Conservation (phyloP, 2,329 filamentous ascomycete genomes). For the Colletotrichum nymphaeae region DNA sequence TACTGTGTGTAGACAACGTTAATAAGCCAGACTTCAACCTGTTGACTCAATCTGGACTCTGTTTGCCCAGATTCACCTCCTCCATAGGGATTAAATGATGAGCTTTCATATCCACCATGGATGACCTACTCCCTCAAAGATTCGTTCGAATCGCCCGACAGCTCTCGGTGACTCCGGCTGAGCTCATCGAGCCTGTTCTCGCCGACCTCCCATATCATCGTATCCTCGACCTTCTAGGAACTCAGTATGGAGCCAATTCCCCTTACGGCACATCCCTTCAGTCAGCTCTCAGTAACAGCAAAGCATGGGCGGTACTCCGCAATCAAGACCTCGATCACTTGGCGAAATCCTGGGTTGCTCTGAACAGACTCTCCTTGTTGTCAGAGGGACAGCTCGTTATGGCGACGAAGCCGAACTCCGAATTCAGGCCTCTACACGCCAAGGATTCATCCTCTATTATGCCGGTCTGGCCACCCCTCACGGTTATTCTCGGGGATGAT, state of each 20-base stretch:
- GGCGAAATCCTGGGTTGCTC: neutral
- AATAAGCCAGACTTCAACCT: neutral
- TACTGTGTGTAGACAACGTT: no score
- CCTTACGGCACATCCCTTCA: neutral
- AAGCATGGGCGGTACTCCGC: neutral
- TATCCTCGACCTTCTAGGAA: neutral
- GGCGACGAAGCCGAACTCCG: neutral
- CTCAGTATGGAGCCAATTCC: neutral
- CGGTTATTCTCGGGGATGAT: neutral
- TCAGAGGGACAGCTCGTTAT: neutral
- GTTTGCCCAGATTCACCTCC: no score
- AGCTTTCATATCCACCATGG: neutral
- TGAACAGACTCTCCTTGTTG: neutral
- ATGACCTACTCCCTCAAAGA: neutral
- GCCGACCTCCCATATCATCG: conserved; percentile 7
- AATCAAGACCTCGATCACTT: neutral
- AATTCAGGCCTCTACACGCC: neutral
- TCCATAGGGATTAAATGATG: neutral
- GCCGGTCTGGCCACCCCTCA: neutral
- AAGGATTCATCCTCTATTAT: neutral
- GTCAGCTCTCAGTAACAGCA: neutral
- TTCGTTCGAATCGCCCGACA: neutral
- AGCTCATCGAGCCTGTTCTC: conserved; percentile 1
- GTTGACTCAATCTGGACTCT: neutral
- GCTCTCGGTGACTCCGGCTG: neutral